phyloP scores from a whole-genome alignment of 257 asterid species.

The Primulina huaijiensis region DNA sequence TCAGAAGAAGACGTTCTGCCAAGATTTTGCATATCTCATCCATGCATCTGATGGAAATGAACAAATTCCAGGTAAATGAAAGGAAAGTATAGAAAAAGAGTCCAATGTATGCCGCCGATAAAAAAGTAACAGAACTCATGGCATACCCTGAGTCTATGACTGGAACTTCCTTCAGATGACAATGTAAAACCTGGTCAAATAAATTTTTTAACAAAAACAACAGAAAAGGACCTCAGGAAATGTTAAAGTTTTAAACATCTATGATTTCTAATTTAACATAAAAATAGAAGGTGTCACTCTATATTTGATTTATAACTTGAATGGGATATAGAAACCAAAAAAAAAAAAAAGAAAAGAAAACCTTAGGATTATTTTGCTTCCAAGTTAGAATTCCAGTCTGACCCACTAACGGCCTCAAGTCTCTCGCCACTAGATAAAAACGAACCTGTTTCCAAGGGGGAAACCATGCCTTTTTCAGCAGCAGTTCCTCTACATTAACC shows the following conservation, averaged over 20 bases:
- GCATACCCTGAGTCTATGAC: conserved; percentile 49
- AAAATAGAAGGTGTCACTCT: neutral
- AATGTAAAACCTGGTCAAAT: conserved; percentile 37
- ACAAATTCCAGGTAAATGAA: conserved; percentile 6
- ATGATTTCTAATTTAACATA: neutral
- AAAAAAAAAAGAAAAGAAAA: conserved; percentile 29
- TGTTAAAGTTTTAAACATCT: neutral
- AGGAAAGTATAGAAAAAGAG: neutral
- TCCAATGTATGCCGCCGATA: neutral
- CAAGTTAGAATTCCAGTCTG: conserved; percentile 24
- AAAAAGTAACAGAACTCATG: neutral
- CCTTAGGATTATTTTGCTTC: conserved; percentile 52
- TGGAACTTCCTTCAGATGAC: conserved; percentile 47
- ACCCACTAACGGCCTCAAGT: conserved; percentile 29
- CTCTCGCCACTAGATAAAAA: conserved; percentile 34
- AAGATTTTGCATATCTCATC: conserved; percentile 67
- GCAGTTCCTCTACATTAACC: conserved; percentile 43
- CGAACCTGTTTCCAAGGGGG: conserved; percentile 32
- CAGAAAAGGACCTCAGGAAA: conserved; percentile 2
- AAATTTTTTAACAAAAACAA: conserved; percentile 9
- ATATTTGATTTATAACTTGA: conserved; percentile 1
- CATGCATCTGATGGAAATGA: conserved; percentile 59
- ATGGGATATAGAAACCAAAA: neutral
- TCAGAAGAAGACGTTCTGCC: conserved; percentile 76
- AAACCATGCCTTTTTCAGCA: conserved; percentile 31